Evolutionary conservation across 139 green algal genomes (phyloP), one percentile per base, ranked within the genome.

Genomic region (Coccomyxa sp.): DNA sequence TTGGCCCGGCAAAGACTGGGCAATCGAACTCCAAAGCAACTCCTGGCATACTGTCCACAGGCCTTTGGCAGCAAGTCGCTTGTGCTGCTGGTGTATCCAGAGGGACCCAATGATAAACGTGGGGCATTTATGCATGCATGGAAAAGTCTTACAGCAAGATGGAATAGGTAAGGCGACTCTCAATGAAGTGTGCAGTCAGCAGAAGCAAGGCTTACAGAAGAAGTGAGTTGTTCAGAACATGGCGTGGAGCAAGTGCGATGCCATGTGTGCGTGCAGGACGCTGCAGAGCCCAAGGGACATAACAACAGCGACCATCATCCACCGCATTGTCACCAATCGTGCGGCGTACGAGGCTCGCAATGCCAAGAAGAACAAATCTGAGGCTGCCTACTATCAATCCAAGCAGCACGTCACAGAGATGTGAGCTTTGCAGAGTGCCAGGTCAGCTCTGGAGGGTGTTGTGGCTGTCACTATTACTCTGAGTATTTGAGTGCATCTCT

Each of bases 271-370:
- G 21, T 93, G 91, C 87, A 86, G 80, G n/a, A 68, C 88, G 83
- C 85, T 98, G 79, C 27, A 84, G 30, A 94, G 88, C n/a, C 92
- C 92, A 67, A 91, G 67, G 75, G 75, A 90, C 25, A 93, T 95
- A 67, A 98, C 94, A 11, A 96, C 95, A 0, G 88, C 90, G 38
- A 93, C 90, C 75, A 95, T 99, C 83, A 98, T 99, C 82, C 86
- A 92, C 67, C 92, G 97, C 82, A 98, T 99, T 66, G 89, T 99
- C 66, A 86, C 91, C 75, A 99, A 99, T 89, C 88, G 93, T 30
- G 81, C 91, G 90, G 91, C 81, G 25, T 88, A 79, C 38, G 84
- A 91, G 60, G 68, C 63, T 27, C 76, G 84, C 4, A 87, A 91
- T 76, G 88, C 88, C 60, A 90, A 89, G 67, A 94, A 95, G 84